Conservation (phyloP, 1,284 basidiomycete species). For the Schizophyllum amplum region DNA sequence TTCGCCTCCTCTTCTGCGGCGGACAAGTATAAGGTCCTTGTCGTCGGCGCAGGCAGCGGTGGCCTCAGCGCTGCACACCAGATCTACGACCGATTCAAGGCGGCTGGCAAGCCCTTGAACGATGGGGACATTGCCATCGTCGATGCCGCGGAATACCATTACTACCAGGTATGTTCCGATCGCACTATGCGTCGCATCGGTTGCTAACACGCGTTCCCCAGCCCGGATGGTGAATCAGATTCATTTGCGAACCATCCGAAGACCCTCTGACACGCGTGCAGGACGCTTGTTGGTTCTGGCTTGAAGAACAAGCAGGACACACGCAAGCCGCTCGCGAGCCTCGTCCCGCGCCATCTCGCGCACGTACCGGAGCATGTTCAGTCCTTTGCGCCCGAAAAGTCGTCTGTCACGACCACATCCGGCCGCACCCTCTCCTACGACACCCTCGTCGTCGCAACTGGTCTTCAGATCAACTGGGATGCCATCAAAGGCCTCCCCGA, state of each 20-base stretch:
- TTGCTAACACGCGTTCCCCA: constrained; percentile 57
- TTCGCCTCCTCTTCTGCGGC: constrained; percentile 27
- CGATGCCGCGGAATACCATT: constrained; percentile 69
- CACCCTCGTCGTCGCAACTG: constrained; percentile 82
- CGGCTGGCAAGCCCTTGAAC: constrained; percentile 58
- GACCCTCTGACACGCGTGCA: too few species aligned
- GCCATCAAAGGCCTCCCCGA: constrained; percentile 71
- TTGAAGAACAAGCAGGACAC: constrained; percentile 65
- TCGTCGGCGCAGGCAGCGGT: constrained; percentile 44
- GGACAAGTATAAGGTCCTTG: constrained; percentile 37
- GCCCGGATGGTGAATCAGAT: too few species aligned
- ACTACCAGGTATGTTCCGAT: constrained; percentile 56
- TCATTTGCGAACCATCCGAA: too few species aligned
- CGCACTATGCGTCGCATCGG: constrained; percentile 18
- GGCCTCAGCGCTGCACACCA: constrained; percentile 78
- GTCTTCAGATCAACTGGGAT: constrained; percentile 81
- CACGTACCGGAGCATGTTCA: constrained; percentile 73
- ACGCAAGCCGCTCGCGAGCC: constrained; percentile 54
- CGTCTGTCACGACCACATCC: constrained; percentile 62
- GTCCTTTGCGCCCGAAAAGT: constrained; percentile 69
- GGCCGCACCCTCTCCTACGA: constrained; percentile 81
- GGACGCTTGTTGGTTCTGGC: constrained; percentile 91
- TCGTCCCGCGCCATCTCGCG: constrained; percentile 70
- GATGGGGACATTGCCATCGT: constrained; percentile 78
- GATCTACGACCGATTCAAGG: constrained; percentile 69